Conservation (phyloP, 2,329 filamentous ascomycete species). For the Dactylellina leptospora region DNA sequence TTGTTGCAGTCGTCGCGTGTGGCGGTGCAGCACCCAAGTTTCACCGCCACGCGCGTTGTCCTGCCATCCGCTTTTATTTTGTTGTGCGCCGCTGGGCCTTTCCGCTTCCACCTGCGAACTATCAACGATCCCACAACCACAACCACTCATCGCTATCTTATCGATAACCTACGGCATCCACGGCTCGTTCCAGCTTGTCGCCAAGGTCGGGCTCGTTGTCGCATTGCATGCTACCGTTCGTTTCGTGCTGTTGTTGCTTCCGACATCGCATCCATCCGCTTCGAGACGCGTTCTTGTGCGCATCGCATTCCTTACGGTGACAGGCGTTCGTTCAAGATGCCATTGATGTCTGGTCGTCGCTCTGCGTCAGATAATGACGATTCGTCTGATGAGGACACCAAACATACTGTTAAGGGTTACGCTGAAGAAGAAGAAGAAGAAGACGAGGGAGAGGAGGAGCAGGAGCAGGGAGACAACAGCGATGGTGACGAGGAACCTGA, state of each 20-base stretch:
- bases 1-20: conserved; percentile 30
- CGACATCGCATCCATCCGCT: conserved; percentile 1
- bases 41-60: conserved; percentile 30
- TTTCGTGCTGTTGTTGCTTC: too few species aligned
- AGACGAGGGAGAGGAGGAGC: conserved; percentile 23
- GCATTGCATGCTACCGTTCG: neutral
- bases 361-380: conserved; percentile 29
- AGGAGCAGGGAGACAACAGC: conserved; percentile 3
- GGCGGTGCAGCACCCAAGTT: conserved; percentile 49
- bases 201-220: neutral
- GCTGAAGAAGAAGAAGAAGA: conserved; percentile 10
- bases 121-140: neutral
- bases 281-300: conserved; percentile 32
- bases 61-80: neutral
- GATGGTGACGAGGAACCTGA: conserved; percentile 13
- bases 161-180: too few species aligned
- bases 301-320: neutral
- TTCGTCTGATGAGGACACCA: conserved; percentile 43
- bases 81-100: neutral
- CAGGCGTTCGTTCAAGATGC: conserved; percentile 15
- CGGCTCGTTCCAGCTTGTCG: neutral
- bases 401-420: too few species aligned
- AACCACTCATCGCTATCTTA: too few species aligned
- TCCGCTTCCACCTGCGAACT: too few species aligned
- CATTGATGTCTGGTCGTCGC: conserved; percentile 30